Percentiles rank a stretch among this genome's conserved stretches.
These are phyloP conservation scores for Musa acuminata DNA, from an alignment of 176 grass and related monocot species.

Conservation along the genomic window DNA sequence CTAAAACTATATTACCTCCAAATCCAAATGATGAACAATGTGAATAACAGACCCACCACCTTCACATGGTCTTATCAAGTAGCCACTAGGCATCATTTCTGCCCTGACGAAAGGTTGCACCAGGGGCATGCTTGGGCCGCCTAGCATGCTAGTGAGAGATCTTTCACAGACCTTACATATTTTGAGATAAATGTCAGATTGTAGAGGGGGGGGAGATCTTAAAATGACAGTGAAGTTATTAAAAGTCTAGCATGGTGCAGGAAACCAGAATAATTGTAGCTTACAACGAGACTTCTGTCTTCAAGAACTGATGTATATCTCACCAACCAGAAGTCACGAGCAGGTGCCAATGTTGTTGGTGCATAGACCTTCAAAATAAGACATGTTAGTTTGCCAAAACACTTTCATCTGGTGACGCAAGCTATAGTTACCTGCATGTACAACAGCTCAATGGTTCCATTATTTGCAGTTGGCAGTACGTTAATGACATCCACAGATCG, in stretches of 20 bases:
- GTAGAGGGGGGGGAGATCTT: neutral
- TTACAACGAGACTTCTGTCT: slow-evolving; percentile 78
- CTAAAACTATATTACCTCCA: slow-evolving; percentile 44
- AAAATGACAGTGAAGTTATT: neutral
- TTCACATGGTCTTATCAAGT: slow-evolving; percentile 79
- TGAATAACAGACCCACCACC: slow-evolving; percentile 77
- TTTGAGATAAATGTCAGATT: neutral
- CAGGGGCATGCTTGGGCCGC: slow-evolving; percentile 64
- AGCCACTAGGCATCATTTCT: slow-evolving; percentile 87
- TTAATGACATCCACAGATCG: slow-evolving; percentile 74
- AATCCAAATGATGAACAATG: slow-evolving; percentile 87
- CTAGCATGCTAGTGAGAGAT: slow-evolving; percentile 58
- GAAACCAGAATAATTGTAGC: slow-evolving; percentile 7
- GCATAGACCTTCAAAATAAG: slow-evolving; percentile 50
- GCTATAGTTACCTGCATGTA: slow-evolving; percentile 71
- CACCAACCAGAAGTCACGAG: slow-evolving; percentile 89
- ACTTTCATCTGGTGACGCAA: neutral
- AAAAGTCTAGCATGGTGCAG: neutral
- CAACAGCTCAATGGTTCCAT: slow-evolving; percentile 70
- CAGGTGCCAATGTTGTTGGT: slow-evolving; percentile 61
- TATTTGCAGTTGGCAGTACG: slow-evolving; percentile 53
- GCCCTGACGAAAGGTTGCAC: slow-evolving; percentile 72
- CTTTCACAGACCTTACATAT: slow-evolving; percentile 63
- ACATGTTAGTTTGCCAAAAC: neutral
- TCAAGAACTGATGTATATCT: slow-evolving; percentile 85